Evolutionary conservation across 1,284 basidiomycete species (phyloP).

Genomic region (Moniliophthora roreri): DNA sequence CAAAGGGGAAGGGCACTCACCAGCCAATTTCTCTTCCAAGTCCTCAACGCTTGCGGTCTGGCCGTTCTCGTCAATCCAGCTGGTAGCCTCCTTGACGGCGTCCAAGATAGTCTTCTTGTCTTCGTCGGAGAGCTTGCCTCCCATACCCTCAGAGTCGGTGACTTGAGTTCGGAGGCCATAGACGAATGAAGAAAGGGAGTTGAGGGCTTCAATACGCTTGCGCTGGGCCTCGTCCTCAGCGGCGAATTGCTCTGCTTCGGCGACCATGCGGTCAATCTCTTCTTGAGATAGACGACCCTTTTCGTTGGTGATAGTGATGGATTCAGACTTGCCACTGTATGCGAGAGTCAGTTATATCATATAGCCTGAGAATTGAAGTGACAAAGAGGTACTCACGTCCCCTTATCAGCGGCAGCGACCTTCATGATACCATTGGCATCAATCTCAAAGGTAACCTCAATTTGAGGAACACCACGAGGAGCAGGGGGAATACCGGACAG

Average conservation of each 20-base stretch:
- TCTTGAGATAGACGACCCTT: conserved; percentile 84
- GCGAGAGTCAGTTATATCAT: conserved; percentile 9
- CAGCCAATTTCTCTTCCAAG: conserved; percentile 84
- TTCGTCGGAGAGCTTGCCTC: conserved; percentile 83
- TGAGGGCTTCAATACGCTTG: conserved; percentile 87
- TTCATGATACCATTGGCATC: conserved; percentile 94
- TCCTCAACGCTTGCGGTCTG: conserved; percentile 80
- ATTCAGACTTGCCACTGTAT: conserved; percentile 79
- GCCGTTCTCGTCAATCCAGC: conserved; percentile 90
- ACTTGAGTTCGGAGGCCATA: conserved; percentile 88
- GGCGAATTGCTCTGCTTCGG: conserved; percentile 89
- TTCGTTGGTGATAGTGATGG: conserved; percentile 87
- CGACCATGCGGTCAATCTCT: conserved; percentile 91
- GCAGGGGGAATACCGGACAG: conserved; percentile 91
- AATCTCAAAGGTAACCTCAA: conserved; percentile 94
- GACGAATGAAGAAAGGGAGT: conserved; percentile 75
- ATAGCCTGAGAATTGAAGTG: neutral
- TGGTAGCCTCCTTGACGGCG: conserved; percentile 85
- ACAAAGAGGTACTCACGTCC: conserved; percentile 58
- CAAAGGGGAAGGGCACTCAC: conserved; percentile 26
- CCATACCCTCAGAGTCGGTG: conserved; percentile 85
- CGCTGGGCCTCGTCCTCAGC: conserved; percentile 84
- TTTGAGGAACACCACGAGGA: conserved; percentile 93
- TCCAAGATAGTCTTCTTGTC: conserved; percentile 89
- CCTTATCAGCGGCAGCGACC: conserved; percentile 88